phyloP scores from a whole-genome alignment of 805 yeast genomes.

The Yarrowia porcina region DNA sequence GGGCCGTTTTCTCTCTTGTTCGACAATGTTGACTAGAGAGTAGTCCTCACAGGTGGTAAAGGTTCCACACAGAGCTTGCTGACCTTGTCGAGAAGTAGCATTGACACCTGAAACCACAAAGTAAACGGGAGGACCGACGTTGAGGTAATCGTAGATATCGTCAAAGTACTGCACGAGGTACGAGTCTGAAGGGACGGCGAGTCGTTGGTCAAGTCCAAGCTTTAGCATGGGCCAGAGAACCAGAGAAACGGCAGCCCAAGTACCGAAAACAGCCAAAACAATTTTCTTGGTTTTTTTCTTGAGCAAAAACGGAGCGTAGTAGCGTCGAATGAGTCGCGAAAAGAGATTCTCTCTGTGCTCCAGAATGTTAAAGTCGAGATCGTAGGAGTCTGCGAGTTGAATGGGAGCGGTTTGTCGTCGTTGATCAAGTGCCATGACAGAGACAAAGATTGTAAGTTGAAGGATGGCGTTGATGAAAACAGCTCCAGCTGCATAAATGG shows the following conservation, averaged over 20 bases:
- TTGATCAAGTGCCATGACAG: slow-evolving; percentile 68
- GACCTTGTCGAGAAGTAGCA: slow-evolving; percentile 57
- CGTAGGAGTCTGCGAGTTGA: slow-evolving; percentile 38
- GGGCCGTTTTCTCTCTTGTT: slow-evolving; percentile 74
- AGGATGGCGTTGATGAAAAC: slow-evolving; percentile 69
- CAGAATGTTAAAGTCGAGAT: slow-evolving; percentile 14
- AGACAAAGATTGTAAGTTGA: slow-evolving; percentile 78
- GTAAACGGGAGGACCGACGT: slow-evolving; percentile 89
- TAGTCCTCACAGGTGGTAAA: slow-evolving; percentile 78
- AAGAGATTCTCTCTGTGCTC: slow-evolving; percentile 37
- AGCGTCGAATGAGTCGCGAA: slow-evolving; percentile 44
- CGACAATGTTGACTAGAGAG: slow-evolving; percentile 76
- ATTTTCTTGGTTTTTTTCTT: slow-evolving; percentile 46
- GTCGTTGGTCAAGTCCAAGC: slow-evolving; percentile 83
- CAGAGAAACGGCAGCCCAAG: slow-evolving; percentile 67
- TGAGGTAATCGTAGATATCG: slow-evolving; percentile 66
- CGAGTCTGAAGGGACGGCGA: slow-evolving; percentile 81
- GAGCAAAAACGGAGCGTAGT: slow-evolving; percentile 61
- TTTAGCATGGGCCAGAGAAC: slow-evolving; percentile 64
- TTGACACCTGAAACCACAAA: slow-evolving; percentile 72
- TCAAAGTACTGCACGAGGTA: slow-evolving; percentile 77
- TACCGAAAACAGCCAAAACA: slow-evolving; percentile 53
- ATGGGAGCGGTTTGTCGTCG: slow-evolving; percentile 40
- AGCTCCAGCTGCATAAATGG: slow-evolving; percentile 85
- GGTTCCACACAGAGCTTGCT: slow-evolving; percentile 78